Percentiles rank a stretch among this genome's conserved stretches.
phyloP scores from a whole-genome alignment of 352 stramenopile genomes.

The Pythium folliculosum region DNA sequence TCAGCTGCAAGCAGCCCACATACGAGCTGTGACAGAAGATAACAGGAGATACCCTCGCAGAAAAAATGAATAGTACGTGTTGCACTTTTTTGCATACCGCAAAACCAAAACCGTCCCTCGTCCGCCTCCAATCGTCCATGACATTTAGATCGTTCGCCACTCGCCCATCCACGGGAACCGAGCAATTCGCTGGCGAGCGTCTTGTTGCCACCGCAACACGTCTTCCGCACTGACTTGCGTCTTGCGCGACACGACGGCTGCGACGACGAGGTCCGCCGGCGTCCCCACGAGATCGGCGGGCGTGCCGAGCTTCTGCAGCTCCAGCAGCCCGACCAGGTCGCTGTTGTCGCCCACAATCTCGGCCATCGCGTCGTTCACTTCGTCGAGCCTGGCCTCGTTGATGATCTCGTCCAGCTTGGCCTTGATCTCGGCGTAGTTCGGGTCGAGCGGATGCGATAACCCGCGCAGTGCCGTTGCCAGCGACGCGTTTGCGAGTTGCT shows the following conservation, averaged over 20 bases:
- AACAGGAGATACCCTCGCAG: constrained; percentile 14
- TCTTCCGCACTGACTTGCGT: constrained; percentile 32
- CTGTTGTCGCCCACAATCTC: constrained; percentile 55
- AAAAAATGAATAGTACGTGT: constrained; percentile 21
- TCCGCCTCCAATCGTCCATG: neutral
- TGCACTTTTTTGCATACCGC: constrained; percentile 15
- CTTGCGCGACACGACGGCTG: constrained; percentile 30
- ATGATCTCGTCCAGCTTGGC: constrained; percentile 56
- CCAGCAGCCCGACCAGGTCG: constrained; percentile 50
- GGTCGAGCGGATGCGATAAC: constrained; percentile 31
- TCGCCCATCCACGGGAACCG: constrained; percentile 67
- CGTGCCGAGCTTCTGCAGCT: constrained; percentile 81
- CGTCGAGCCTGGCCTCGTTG: constrained; percentile 70
- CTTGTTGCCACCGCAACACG: constrained; percentile 53
- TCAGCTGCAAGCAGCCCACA: neutral
- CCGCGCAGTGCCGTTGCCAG: constrained; percentile 5
- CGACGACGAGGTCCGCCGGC: constrained; percentile 65
- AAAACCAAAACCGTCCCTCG: neutral
- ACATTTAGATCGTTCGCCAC: constrained; percentile 72
- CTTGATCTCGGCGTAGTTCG: constrained; percentile 41
- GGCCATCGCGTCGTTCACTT: constrained; percentile 79
- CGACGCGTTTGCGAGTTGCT: constrained; percentile 51
- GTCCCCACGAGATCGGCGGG: constrained; percentile 74
- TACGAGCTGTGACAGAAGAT: constrained; percentile 3
- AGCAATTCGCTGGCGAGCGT: constrained; percentile 41